Conservation (phyloP, 805 yeast genomes). For the Scheffersomyces coipomensis region DNA sequence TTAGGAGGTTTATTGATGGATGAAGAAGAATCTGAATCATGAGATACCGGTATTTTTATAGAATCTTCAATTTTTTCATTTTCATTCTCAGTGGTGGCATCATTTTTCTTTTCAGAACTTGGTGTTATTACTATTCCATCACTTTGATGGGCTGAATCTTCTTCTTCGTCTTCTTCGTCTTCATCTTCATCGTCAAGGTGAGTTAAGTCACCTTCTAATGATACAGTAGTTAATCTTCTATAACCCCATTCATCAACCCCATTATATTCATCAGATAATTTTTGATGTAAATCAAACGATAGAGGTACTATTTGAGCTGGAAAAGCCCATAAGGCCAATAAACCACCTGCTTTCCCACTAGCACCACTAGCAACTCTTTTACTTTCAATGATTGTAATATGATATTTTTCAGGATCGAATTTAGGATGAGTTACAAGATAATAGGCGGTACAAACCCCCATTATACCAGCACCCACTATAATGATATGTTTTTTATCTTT, state of each 20-base stretch:
- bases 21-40: conserved; percentile 13
- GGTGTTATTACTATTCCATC: neutral
- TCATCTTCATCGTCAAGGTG: conserved; percentile 16
- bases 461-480: conserved; percentile 93
- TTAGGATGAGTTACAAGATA: conserved; percentile 80
- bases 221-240: conserved; percentile 80
- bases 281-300: conserved; percentile 81
- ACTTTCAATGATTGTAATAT: conserved; percentile 83
- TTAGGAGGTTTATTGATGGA: conserved; percentile 29
- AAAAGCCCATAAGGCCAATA: conserved; percentile 93
- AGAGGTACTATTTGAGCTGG: conserved; percentile 92
- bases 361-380: conserved; percentile 97
- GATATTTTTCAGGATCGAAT: conserved; percentile 69
- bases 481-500: conserved; percentile 72
- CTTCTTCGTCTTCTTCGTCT: conserved; percentile 12
- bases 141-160: conserved; percentile 6
- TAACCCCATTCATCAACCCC: conserved; percentile 95
- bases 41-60: conserved; percentile 9
- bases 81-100: no score
- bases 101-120: neutral
- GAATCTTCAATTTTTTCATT: conserved; percentile 4
- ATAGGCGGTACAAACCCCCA: conserved; percentile 94
- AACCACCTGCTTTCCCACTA: conserved; percentile 95
- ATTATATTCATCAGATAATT: conserved; percentile 70
- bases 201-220: conserved; percentile 78